phyloP scores from a whole-genome alignment of 1,284 basidiomycete species.

The Malassezia pachydermatis region DNA sequence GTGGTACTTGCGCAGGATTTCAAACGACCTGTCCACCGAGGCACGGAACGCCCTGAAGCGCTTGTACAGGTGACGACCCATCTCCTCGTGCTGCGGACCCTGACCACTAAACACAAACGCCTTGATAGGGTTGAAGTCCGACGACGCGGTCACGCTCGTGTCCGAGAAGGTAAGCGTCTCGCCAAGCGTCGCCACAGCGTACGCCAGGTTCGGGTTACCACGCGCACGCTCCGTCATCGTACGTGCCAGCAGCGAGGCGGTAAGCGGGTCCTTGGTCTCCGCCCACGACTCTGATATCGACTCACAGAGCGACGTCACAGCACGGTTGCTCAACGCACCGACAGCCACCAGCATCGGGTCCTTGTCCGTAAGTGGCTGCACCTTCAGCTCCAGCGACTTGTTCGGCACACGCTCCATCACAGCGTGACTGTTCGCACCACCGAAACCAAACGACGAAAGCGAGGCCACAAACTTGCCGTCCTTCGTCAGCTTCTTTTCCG shows the following conservation, averaged over 20 bases:
- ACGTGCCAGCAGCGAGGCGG: slow-evolving; percentile 14
- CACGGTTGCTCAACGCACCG: slow-evolving; percentile 19
- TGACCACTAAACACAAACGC: slow-evolving; percentile 23
- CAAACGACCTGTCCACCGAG: slow-evolving; percentile 15
- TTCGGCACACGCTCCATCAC: slow-evolving; percentile 20
- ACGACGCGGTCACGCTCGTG: slow-evolving; percentile 10
- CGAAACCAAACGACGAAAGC: slow-evolving; percentile 21
- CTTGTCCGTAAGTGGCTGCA: neutral
- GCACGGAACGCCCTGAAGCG: slow-evolving; percentile 20
- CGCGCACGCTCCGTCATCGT: slow-evolving; percentile 18
- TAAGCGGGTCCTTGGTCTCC: slow-evolving; percentile 1
- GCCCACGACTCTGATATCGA: slow-evolving; percentile 10
- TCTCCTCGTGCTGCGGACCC: slow-evolving; percentile 23
- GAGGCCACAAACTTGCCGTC: slow-evolving; percentile 18
- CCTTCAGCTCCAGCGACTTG: neutral
- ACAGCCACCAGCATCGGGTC: slow-evolving; percentile 17
- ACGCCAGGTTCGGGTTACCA: slow-evolving; percentile 16
- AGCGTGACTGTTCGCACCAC: slow-evolving; percentile 23
- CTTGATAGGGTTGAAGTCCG: slow-evolving; percentile 20
- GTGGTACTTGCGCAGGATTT: slow-evolving; percentile 2
- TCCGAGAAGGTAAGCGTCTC: slow-evolving; percentile 13
- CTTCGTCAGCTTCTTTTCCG: slow-evolving; percentile 14
- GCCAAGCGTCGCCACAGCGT: slow-evolving; percentile 8
- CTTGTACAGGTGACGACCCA: slow-evolving; percentile 20
- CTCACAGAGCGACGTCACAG: slow-evolving; percentile 9